phyloP scores from a whole-genome alignment of 768 basidiomycete genomes.

The Kwoniella mangroviensis region DNA sequence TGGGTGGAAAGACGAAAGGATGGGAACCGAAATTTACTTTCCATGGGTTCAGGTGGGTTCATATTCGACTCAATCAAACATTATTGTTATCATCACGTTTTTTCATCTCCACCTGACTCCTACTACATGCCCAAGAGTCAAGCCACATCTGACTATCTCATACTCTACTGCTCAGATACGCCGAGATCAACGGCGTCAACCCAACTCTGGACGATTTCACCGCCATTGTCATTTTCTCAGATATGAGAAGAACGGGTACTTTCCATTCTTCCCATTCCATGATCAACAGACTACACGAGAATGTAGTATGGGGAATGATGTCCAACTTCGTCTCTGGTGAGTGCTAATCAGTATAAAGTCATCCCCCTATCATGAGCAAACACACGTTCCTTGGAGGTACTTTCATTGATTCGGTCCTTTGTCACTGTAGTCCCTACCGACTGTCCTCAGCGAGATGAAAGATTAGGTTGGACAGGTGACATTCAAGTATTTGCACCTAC shows the following conservation, averaged over 20 bases:
- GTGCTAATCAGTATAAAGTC: too few relatives aligned
- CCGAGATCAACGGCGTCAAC: constrained; percentile 36
- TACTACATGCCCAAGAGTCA: too few relatives aligned
- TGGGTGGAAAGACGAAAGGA: constrained; percentile 35
- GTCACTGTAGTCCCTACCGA: constrained; percentile 45
- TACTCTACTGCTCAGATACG: constrained; percentile 29
- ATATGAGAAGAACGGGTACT: constrained; percentile 41
- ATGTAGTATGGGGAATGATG: constrained; percentile 44
- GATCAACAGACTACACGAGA: constrained; percentile 44
- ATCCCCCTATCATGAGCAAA: too few relatives aligned
- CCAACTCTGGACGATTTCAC: constrained; percentile 19
- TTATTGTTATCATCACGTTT: neutral
- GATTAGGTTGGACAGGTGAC: constrained; percentile 57
- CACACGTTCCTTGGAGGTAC: too few relatives aligned
- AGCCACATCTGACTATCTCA: too few relatives aligned
- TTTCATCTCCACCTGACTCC: too few relatives aligned
- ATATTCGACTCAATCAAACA: neutral
- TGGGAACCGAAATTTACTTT: constrained; percentile 55
- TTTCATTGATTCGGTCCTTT: neutral
- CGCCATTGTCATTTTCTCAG: constrained; percentile 41
- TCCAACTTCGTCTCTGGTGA: constrained; percentile 42
- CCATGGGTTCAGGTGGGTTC: constrained; percentile 48
- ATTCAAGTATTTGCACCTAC: constrained; percentile 53
- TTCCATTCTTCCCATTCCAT: constrained; percentile 45
- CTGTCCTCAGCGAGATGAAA: constrained; percentile 56